A percentile compares a stretch with the other conserved stretches of the same genome.
Evolutionary conservation across 208 protist species (phyloP).

Genomic region (Trypanosoma scelopori): DNA sequence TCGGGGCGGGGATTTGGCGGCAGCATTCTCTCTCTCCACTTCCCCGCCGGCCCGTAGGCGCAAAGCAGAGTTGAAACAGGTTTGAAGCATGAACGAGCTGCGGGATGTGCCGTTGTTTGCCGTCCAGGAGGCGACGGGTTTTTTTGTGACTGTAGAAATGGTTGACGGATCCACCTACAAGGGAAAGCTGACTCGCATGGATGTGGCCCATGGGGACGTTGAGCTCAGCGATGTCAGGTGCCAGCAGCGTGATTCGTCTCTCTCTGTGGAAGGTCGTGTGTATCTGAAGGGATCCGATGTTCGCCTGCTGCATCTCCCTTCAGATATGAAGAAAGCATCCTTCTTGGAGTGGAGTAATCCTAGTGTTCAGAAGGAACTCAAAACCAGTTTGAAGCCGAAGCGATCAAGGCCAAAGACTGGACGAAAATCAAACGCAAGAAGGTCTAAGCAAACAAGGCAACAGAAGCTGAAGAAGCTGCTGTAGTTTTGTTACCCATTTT

Average conservation of each 20-base stretch:
- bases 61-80: constrained; percentile 2
- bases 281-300: constrained; percentile 44
- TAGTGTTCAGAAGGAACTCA: constrained; percentile 35
- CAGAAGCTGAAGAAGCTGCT: constrained; percentile 31
- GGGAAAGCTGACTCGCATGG: constrained; percentile 48
- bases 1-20: too few species aligned
- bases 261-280: constrained; percentile 52
- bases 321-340: constrained; percentile 55
- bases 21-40: too few species aligned
- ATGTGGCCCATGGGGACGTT: constrained; percentile 50
- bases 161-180: constrained; percentile 44
- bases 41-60: too few species aligned
- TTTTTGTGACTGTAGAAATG: constrained; percentile 58
- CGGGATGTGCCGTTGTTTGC: constrained; percentile 42
- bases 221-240: constrained; percentile 56
- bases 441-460: constrained; percentile 18
- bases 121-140: constrained; percentile 41
- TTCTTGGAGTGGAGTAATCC: constrained; percentile 52
- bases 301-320: constrained; percentile 57
- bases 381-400: constrained; percentile 42
- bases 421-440: constrained; percentile 1
- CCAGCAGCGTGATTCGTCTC: constrained; percentile 55
- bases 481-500: constrained; percentile 3
- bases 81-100: not conserved
- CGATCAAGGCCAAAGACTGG: constrained; percentile 11